A percentile compares a stretch with the other conserved stretches of the same genome.
These are phyloP conservation scores for Alternaria arbusti DNA, from an alignment of 2,329 filamentous ascomycete species.

Conservation along the genomic window DNA sequence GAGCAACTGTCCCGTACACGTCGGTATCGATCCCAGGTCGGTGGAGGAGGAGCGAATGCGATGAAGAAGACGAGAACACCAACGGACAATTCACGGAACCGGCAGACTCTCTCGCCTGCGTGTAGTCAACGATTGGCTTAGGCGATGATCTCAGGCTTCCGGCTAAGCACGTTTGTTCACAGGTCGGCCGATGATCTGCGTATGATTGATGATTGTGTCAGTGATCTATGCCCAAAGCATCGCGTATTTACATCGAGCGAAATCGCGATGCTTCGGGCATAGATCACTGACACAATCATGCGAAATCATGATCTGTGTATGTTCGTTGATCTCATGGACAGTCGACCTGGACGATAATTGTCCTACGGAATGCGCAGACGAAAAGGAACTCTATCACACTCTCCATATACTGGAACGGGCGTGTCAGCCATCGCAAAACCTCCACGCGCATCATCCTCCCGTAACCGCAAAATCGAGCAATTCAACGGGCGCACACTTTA, in stretches of 20 bases:
- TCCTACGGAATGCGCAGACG: rapidly evolving
- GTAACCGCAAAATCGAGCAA: neutral
- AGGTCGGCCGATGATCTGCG: neutral
- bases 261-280: neutral
- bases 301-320: neutral
- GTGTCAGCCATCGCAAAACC: neutral
- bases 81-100: neutral
- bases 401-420: neutral
- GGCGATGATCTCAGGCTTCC: rapidly evolving
- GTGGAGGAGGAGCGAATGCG: no score
- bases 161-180: neutral
- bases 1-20: no score
- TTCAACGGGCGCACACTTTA: neutral
- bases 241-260: no score
- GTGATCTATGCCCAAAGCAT: neutral
- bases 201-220: neutral
- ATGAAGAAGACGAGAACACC: neutral
- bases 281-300: neutral
- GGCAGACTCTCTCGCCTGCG: neutral
- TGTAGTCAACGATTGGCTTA: neutral
- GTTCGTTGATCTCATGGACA: no score
- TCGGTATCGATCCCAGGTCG: no score
- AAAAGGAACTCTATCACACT: neutral
- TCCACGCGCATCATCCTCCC: neutral
- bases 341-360: rapidly evolving